A percentile compares a stretch with the other conserved stretches of the same genome.
phyloP scores from a whole-genome alignment of 2,329 filamentous ascomycete genomes.

The Penicillium thymicola region DNA sequence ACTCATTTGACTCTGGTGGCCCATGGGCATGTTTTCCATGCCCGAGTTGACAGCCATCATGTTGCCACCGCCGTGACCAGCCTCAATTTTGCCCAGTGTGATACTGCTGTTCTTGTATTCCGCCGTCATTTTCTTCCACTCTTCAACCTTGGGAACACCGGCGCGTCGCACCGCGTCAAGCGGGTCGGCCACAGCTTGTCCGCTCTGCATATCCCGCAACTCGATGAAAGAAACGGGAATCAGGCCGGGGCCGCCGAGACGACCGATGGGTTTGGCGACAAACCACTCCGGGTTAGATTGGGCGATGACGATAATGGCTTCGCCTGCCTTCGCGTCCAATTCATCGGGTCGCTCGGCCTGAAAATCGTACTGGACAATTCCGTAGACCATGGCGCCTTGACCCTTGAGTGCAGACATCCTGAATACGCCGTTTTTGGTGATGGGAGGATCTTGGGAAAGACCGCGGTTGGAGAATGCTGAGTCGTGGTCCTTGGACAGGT shows the following conservation, averaged over 20 bases:
- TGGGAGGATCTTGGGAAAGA: conserved; percentile 33
- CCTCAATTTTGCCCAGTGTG: conserved; percentile 83
- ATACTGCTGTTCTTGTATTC: conserved; percentile 99
- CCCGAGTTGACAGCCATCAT: conserved; percentile 63
- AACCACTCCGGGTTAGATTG: conserved; percentile 99
- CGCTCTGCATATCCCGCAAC: conserved; percentile 88
- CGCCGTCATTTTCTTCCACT: conserved; percentile 99
- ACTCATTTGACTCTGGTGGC: conserved; percentile 52
- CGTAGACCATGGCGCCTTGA: conserved; percentile 85
- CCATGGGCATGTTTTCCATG: conserved; percentile 76
- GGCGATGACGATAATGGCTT: conserved; percentile 96
- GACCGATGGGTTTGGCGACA: conserved; percentile 96
- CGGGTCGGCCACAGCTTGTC: conserved; percentile 75
- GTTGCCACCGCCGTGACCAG: conserved; percentile 22
- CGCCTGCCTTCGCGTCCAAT: conserved; percentile 87
- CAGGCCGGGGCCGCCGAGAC: conserved; percentile 88
- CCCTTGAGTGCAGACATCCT: conserved; percentile 50
- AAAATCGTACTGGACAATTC: conserved; percentile 96
- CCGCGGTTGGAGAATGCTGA: conserved; percentile 74
- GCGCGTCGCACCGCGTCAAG: conserved; percentile 81
- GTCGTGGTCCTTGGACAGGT: conserved; percentile 64
- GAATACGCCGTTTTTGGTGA: conserved; percentile 26
- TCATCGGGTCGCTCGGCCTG: conserved; percentile 93
- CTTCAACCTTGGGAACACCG: conserved; percentile 90
- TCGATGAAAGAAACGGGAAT: conserved; percentile 97